Evolutionary conservation across 2,329 filamentous ascomycete genomes (phyloP).

Genomic region (Botrytis paeoniae): DNA sequence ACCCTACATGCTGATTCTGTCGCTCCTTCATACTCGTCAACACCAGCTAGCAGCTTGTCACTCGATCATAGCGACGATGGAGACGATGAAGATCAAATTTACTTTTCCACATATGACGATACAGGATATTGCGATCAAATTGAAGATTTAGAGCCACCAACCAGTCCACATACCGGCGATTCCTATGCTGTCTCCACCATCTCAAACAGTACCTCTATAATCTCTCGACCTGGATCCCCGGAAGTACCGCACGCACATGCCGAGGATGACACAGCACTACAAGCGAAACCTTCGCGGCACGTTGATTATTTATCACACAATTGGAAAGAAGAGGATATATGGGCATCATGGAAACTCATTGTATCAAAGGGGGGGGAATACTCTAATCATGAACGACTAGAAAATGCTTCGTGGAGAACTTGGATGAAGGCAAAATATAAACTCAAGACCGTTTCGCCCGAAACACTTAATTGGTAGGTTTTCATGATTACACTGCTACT

Average conservation of each 20-base stretch:
- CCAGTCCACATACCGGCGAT: slow-evolving; percentile 49
- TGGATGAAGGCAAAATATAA: slow-evolving; percentile 92
- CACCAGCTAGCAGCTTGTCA: slow-evolving; percentile 59
- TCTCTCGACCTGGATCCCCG: slow-evolving; percentile 43
- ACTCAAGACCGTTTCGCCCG: slow-evolving; percentile 81
- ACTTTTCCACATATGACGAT: slow-evolving; percentile 41
- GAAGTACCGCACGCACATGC: slow-evolving; percentile 29
- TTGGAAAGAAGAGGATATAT: slow-evolving; percentile 95
- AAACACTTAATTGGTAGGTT: slow-evolving; percentile 73
- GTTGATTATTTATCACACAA: slow-evolving; percentile 93
- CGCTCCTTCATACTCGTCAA: slow-evolving; percentile 58
- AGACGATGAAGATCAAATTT: slow-evolving; percentile 38
- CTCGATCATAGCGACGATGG: slow-evolving; percentile 65
- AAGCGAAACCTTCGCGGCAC: slow-evolving; percentile 56
- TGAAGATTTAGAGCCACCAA: slow-evolving; percentile 49
- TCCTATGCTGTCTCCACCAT: slow-evolving; percentile 58
- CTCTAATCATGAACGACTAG: slow-evolving; percentile 61
- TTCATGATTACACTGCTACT: not conserved
- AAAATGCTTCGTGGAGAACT: slow-evolving; percentile 95
- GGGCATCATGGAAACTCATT: slow-evolving; percentile 96
- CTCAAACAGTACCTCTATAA: slow-evolving; percentile 58
- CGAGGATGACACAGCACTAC: slow-evolving; percentile 55
- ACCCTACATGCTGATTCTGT: slow-evolving; percentile 50
- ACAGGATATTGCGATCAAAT: slow-evolving; percentile 25
- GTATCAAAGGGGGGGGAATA: slow-evolving; percentile 69